Evolutionary conservation across 2,329 filamentous ascomycete species (phyloP).

Genomic region (Neurospora sp.): DNA sequence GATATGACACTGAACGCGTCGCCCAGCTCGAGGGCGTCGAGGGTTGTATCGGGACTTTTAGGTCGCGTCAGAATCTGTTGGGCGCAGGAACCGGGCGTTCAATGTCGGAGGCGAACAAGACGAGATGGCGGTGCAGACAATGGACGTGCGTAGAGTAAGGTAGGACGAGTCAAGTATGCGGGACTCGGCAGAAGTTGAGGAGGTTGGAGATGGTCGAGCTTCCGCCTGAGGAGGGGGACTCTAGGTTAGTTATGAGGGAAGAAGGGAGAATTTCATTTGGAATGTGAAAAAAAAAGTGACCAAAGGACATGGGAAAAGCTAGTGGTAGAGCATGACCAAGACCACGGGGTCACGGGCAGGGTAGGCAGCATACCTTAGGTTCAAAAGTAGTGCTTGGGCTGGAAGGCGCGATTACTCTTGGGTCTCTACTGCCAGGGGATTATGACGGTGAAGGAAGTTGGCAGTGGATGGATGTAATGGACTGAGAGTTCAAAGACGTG

Average conservation of each 20-base stretch:
- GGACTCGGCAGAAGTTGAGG: not conserved
- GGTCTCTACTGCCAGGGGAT: not conserved
- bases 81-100: not conserved
- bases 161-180: not conserved
- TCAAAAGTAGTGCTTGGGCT: not conserved
- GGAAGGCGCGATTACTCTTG: not conserved
- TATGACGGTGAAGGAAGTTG: not conserved
- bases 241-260: not conserved
- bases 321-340: not conserved
- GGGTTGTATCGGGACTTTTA: not conserved
- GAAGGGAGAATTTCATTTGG: not conserved
- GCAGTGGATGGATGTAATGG: not conserved
- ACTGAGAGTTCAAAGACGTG: not conserved
- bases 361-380: not conserved
- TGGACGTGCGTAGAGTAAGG: not conserved
- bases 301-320: not conserved
- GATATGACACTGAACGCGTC: not conserved
- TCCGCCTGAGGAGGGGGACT: not conserved
- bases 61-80: not conserved
- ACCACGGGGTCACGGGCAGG: not conserved
- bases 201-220: not conserved
- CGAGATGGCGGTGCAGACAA: not conserved
- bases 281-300: not conserved
- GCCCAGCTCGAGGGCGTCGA: not conserved
- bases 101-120: not conserved